Evolutionary conservation across 2,329 filamentous ascomycete species (phyloP), one percentile per base, ranked within the genome.

Genomic region (Aspergillus persii): DNA sequence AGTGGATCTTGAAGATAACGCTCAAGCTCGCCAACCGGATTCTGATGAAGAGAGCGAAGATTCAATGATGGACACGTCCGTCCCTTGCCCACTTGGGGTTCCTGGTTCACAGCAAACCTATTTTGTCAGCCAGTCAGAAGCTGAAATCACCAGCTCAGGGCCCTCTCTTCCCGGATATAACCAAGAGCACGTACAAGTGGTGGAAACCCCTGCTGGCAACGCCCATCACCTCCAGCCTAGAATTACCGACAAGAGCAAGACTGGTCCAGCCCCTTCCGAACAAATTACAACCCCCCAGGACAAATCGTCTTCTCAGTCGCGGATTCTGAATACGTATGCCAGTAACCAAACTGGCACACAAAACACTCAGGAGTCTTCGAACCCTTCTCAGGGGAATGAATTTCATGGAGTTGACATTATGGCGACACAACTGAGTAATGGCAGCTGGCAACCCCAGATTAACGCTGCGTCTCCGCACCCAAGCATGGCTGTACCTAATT

Each of bases 241-340:
- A 9, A 56, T 46, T 2, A 15, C 31, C 9, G 44, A 50, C n/a
- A 61, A 54, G 5, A 48, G 58, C 4, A 50, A 29, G 29, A 23
- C 23, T 23, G 27, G 27, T 2, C 8, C 29, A n/a, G 55, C 53
- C 8, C 31, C 58, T 26, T 29, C 48, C n/a, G 60, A 61, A 11
- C 62, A 61, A 9, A 56, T 54, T 46, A 70, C 68, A 6, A 67
- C 68, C 33, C 61, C 64, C 18, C 62, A 56, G 29, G 62, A 62
- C 33, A 72, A 72, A 54, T 68, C 61, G 7, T 76, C 72, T 1
- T 75, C 73, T 18, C 69, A 74, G 53, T 73, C 73, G 18, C 67
- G 69, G 31, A 67, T 76, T 33, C 54, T 68, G 29, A 72, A 74
- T 52, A 76, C 74, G 5, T 72, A 74, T 56, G 64, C 62, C 8